These are phyloP conservation scores for Verticillium isaacii DNA, from an alignment of 2,329 filamentous ascomycete species.

Conservation along the genomic window DNA sequence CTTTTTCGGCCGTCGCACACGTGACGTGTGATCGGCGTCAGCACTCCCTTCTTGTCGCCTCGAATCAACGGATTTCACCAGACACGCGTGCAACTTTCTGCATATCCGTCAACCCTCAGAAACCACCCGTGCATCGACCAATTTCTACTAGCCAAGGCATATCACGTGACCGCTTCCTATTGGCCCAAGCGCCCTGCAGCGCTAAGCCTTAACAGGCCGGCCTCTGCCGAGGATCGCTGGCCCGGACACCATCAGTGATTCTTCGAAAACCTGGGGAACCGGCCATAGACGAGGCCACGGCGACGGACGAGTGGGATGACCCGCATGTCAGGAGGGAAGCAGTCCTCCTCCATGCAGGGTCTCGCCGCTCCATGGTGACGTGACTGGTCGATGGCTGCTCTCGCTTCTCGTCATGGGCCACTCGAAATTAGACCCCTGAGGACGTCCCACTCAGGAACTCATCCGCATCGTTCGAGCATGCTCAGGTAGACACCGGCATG, in stretches of 20 bases:
- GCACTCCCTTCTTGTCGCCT: background rate
- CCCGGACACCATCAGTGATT: background rate
- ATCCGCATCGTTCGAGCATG: too few species aligned
- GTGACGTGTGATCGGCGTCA: background rate
- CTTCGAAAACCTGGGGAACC: background rate
- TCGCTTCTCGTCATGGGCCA: background rate
- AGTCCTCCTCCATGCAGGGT: background rate
- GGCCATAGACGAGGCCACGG: background rate
- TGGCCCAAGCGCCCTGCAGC: slow-evolving; percentile 2
- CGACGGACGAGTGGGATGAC: background rate
- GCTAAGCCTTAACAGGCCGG: background rate
- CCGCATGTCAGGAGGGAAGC: background rate
- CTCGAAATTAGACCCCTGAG: too few species aligned
- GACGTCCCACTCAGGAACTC: too few species aligned
- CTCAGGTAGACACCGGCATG: too few species aligned
- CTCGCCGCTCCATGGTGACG: background rate
- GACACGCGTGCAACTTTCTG: background rate
- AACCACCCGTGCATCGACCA: background rate
- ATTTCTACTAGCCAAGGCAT: background rate
- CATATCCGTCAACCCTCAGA: background rate
- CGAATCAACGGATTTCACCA: background rate
- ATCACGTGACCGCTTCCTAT: background rate
- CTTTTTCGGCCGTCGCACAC: background rate
- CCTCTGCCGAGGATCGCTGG: background rate
- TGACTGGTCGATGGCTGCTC: background rate